Conservation (phyloP, 164 flowering plant genomes). For the Echeveria elegans region DNA sequence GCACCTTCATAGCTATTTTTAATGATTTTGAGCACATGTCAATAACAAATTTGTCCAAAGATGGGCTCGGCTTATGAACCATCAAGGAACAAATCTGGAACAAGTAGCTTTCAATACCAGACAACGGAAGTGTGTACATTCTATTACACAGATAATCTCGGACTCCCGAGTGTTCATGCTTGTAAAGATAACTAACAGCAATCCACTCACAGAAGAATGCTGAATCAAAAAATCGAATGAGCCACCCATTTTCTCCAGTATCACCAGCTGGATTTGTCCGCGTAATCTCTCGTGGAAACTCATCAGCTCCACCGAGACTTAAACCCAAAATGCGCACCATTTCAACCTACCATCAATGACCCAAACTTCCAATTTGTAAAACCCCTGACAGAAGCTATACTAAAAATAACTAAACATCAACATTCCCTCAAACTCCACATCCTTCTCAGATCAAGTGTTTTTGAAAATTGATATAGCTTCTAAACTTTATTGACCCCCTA, state of each 20-base stretch:
- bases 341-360: constrained; percentile 14
- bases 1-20: constrained; percentile 79
- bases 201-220: constrained; percentile 99
- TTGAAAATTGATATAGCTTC: neutral
- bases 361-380: neutral
- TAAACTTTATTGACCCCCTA: neutral
- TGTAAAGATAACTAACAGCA: constrained; percentile 94
- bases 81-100: constrained; percentile 93
- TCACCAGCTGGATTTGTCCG: constrained; percentile 39
- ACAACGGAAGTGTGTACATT: constrained; percentile 87
- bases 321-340: constrained; percentile 86
- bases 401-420: neutral
- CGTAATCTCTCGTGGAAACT: constrained; percentile 77
- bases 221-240: constrained; percentile 90
- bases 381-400: neutral
- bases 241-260: constrained; percentile 85
- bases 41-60: constrained; percentile 95
- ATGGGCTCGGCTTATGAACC: constrained; percentile 95
- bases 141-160: constrained; percentile 91
- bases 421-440: neutral
- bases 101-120: constrained; percentile 89
- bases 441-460: neutral
- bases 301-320: constrained; percentile 40
- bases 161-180: constrained; percentile 90
- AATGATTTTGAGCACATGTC: constrained; percentile 86